Percentiles rank a stretch among this genome's conserved stretches.
Conservation (phyloP, 2,329 filamentous ascomycete species). For the Hansfordia pulvinata region DNA sequence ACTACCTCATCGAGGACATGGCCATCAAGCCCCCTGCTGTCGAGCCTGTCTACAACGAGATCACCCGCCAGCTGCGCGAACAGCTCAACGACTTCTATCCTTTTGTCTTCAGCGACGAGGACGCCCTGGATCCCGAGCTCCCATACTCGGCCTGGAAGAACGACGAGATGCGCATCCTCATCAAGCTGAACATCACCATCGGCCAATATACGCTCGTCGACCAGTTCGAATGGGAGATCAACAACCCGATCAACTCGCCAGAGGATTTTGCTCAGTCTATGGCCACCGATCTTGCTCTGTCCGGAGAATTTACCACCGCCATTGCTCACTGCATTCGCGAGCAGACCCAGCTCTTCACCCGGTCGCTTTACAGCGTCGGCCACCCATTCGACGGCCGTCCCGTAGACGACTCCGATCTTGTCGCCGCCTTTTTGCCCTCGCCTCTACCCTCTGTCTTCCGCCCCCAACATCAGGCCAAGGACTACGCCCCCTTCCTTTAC, state of each 20-base stretch:
- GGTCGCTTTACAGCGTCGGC: constrained; percentile 82
- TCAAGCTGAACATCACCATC: constrained; percentile 97
- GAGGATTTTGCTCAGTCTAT: constrained; percentile 89
- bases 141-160: constrained; percentile 95
- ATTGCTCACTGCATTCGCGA: constrained; percentile 97
- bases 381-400: constrained; percentile 92
- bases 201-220: constrained; percentile 88
- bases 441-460: constrained; percentile 75
- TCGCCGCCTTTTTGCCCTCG: constrained; percentile 72
- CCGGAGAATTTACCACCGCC: constrained; percentile 91
- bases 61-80: constrained; percentile 62
- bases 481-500: constrained; percentile 86
- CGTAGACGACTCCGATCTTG: constrained; percentile 82
- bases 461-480: constrained; percentile 83
- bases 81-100: constrained; percentile 91
- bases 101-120: constrained; percentile 79
- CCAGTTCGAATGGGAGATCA: constrained; percentile 98
- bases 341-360: constrained; percentile 86
- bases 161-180: constrained; percentile 91
- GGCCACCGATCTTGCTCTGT: constrained; percentile 78
- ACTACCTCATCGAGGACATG: constrained; percentile 84
- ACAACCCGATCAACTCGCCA: constrained; percentile 83
- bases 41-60: constrained; percentile 47
- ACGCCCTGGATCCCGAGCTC: constrained; percentile 76
- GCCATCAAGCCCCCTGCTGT: constrained; percentile 60